phyloP scores from a whole-genome alignment of 768 basidiomycete genomes.

The Mycena albidolilacea region DNA sequence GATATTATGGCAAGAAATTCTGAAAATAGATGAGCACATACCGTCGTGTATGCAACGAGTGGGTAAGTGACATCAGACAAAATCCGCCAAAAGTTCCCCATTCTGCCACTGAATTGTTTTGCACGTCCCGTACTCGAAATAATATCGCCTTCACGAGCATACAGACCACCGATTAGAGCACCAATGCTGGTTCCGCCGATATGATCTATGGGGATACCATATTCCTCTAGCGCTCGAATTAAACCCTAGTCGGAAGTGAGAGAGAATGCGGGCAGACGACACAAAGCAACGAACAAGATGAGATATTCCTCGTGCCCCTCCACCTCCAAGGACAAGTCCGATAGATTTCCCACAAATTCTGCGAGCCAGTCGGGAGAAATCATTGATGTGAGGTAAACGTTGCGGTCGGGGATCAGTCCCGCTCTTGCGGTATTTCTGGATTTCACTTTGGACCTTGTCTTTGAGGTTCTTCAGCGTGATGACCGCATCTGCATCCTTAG shows the following conservation, averaged over 20 bases:
- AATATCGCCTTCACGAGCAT: conserved; percentile 94
- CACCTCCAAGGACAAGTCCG: conserved; percentile 95
- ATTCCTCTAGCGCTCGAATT: conserved; percentile 92
- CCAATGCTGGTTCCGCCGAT: conserved; percentile 95
- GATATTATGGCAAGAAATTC: neutral
- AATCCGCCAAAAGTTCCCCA: conserved; percentile 96
- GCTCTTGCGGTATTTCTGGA: conserved; percentile 87
- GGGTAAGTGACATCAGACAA: conserved; percentile 95
- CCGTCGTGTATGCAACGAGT: conserved; percentile 92
- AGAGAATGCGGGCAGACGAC: conserved; percentile 15
- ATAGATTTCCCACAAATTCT: conserved; percentile 94
- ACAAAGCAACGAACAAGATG: conserved; percentile 52
- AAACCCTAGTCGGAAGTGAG: conserved; percentile 75
- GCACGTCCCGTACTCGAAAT: conserved; percentile 88
- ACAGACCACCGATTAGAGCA: conserved; percentile 92
- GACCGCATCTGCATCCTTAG: conserved; percentile 90
- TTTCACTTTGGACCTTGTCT: conserved; percentile 90
- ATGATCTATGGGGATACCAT: conserved; percentile 93
- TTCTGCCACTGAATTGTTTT: conserved; percentile 92
- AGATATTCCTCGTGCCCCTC: conserved; percentile 88
- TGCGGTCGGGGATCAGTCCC: conserved; percentile 76
- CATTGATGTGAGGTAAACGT: conserved; percentile 86
- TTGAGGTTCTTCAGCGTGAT: conserved; percentile 92
- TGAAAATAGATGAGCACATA: conserved; percentile 44
- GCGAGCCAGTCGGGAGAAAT: conserved; percentile 93